phyloP scores from a whole-genome alignment of 306 rosid genomes.

The Pachyrhizus erosus region DNA sequence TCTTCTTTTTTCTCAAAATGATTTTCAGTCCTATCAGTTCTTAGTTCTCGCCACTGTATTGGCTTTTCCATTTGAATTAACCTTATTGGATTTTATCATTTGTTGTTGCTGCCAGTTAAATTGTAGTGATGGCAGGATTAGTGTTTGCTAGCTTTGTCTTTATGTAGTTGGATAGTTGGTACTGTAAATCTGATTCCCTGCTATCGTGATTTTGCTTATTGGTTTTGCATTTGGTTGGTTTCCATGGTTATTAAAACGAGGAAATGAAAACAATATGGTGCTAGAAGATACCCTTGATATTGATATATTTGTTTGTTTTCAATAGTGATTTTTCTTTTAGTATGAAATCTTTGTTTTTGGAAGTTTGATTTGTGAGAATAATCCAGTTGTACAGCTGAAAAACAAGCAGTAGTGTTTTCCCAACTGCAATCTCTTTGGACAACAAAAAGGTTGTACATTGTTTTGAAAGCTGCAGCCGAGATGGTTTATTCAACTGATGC shows the following conservation, averaged over 20 bases:
- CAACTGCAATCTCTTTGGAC: slow-evolving; percentile 33
- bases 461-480: slow-evolving; percentile 18
- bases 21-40: background rate
- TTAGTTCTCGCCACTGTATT: background rate
- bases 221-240: slow-evolving; percentile 31
- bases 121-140: slow-evolving; percentile 19
- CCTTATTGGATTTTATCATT: slow-evolving; percentile 23
- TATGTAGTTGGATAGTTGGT: background rate
- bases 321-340: background rate
- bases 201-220: slow-evolving; percentile 12
- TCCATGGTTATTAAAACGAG: background rate
- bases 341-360: slow-evolving; percentile 21
- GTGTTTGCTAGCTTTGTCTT: background rate
- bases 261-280: background rate
- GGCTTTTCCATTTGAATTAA: background rate
- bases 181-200: background rate
- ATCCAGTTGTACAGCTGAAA: slow-evolving; percentile 47
- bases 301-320: background rate
- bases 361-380: slow-evolving; percentile 41
- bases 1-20: background rate
- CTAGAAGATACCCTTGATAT: background rate
- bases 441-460: slow-evolving; percentile 36
- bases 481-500: slow-evolving; percentile 49
- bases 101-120: background rate
- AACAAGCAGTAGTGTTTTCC: slow-evolving; percentile 40